phyloP scores from a whole-genome alignment of 306 rosid species.

The Purshia tridentata region DNA sequence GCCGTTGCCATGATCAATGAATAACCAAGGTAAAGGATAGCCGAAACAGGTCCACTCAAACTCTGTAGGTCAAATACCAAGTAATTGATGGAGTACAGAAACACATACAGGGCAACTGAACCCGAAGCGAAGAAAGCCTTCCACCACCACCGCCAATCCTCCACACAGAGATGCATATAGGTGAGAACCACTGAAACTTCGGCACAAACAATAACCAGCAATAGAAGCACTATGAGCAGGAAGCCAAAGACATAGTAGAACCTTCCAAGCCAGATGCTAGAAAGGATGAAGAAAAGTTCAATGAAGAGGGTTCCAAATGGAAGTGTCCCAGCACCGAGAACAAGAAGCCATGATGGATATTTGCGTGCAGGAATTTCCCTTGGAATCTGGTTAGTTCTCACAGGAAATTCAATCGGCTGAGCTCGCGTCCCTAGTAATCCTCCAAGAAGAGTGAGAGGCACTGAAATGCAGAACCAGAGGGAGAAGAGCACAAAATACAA shows the following conservation, averaged over 20 bases:
- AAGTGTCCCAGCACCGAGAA: conserved; percentile 94
- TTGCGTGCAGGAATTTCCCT: conserved; percentile 89
- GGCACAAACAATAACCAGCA: conserved; percentile 85
- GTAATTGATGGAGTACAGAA: conserved; percentile 92
- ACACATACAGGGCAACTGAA: conserved; percentile 83
- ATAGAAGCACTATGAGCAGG: conserved; percentile 67
- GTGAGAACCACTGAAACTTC: conserved; percentile 97
- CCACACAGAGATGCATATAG: conserved; percentile 96
- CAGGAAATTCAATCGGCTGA: conserved; percentile 70
- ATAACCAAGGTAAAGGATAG: conserved; percentile 83
- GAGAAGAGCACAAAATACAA: conserved; percentile 64
- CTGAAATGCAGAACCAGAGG: conserved; percentile 98
- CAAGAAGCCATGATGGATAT: conserved; percentile 96
- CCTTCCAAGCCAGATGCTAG: conserved; percentile 99
- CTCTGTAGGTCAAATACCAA: conserved; percentile 91
- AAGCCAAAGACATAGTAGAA: conserved; percentile 93
- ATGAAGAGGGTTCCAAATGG: conserved; percentile 97
- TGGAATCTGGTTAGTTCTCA: conserved; percentile 91
- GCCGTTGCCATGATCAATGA: conserved; percentile 90
- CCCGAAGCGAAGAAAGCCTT: conserved; percentile 96
- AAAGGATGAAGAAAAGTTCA: conserved; percentile 92
- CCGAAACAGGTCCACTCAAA: conserved; percentile 94
- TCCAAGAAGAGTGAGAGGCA: conserved; percentile 90
- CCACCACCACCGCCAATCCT: conserved; percentile 99
- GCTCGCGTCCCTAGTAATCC: conserved; percentile 85